Evolutionary conservation across 2,329 filamentous ascomycete species (phyloP).

Genomic region (Aspergillus oerlinghausenensis): DNA sequence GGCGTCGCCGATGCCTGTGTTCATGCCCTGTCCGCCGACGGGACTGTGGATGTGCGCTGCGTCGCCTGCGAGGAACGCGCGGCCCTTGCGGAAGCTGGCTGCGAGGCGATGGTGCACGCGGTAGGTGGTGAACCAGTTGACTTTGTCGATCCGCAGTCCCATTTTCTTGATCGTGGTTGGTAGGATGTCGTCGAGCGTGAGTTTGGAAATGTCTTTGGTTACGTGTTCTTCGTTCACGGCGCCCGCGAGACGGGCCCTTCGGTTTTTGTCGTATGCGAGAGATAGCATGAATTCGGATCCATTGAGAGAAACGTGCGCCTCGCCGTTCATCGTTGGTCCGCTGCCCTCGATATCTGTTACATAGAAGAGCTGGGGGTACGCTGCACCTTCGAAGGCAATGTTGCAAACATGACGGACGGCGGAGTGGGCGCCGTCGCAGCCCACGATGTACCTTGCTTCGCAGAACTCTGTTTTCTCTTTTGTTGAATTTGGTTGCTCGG

Average conservation of each 20-base stretch:
- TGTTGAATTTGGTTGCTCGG: neutral
- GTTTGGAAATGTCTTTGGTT: conserved; percentile 14
- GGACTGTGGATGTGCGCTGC: conserved; percentile 55
- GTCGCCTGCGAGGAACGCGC: conserved; percentile 54
- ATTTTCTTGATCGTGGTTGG: conserved; percentile 18
- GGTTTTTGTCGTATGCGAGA: conserved; percentile 23
- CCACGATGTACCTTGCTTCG: conserved; percentile 43
- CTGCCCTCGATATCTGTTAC: conserved; percentile 41
- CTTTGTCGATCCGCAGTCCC: conserved; percentile 22
- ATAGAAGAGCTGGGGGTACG: conserved; percentile 43
- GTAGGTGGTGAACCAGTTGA: conserved; percentile 44
- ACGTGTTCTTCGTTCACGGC: conserved; percentile 17
- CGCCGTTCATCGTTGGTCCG: conserved; percentile 25
- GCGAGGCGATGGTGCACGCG: conserved; percentile 43
- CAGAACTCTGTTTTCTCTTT: conserved; percentile 23
- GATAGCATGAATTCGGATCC: conserved; percentile 34
- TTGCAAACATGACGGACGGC: conserved; percentile 41
- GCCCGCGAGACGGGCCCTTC: conserved; percentile 23
- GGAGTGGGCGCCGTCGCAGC: conserved; percentile 51
- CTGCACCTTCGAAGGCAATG: conserved; percentile 40
- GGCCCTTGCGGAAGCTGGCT: conserved; percentile 41
- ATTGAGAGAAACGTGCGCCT: conserved; percentile 31
- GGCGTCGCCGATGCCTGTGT: conserved; percentile 52
- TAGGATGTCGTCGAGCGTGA: conserved; percentile 29
- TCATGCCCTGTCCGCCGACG: conserved; percentile 56